These are phyloP conservation scores for Cupressus sempervirens DNA, from an alignment of 75 land plant genomes.

Conservation along the genomic window DNA sequence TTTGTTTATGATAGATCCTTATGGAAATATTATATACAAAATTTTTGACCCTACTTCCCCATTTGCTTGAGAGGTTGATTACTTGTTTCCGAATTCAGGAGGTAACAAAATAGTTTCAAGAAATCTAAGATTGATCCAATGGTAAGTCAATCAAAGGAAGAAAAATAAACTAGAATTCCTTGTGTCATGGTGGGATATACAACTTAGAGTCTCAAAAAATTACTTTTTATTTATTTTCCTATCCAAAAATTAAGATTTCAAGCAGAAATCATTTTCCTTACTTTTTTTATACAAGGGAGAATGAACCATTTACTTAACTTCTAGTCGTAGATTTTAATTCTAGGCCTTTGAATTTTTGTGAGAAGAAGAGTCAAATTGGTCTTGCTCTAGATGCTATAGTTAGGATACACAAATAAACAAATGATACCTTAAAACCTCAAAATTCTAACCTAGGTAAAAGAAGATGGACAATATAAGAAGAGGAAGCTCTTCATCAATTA, in stretches of 20 bases:
- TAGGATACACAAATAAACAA: slow-evolving; percentile 30
- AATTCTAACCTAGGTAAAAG: slow-evolving; percentile 10
- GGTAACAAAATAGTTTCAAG: slow-evolving; percentile 79
- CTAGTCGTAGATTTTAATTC: slow-evolving; percentile 59
- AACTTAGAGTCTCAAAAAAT: slow-evolving; percentile 83
- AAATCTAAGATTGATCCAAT: slow-evolving; percentile 82
- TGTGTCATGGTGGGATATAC: slow-evolving; percentile 99
- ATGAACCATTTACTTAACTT: slow-evolving; percentile 53
- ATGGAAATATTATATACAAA: slow-evolving; percentile 93
- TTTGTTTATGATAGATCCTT: slow-evolving; percentile 75
- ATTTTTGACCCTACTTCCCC: slow-evolving; percentile 93
- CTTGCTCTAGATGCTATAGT: slow-evolving; percentile 92
- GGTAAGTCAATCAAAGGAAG: slow-evolving; percentile 82
- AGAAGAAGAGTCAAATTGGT: slow-evolving; percentile 50
- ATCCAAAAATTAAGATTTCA: slow-evolving; percentile 76
- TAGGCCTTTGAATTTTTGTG: slow-evolving; percentile 73
- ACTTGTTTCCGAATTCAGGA: slow-evolving; percentile 96
- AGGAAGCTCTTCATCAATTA: slow-evolving; percentile 27
- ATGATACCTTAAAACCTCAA: slow-evolving; percentile 26
- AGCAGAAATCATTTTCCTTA: slow-evolving; percentile 68
- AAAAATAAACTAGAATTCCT: too few species aligned
- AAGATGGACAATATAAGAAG: slow-evolving; percentile 31
- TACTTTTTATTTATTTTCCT: slow-evolving; percentile 83
- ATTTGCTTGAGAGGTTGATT: slow-evolving; percentile 92
- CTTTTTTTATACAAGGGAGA: slow-evolving; percentile 66